A percentile compares a stretch with the other conserved stretches of the same genome.
Evolutionary conservation across 1,284 basidiomycete species (phyloP).

Genomic region (Mycosarcoma mackinlayi): DNA sequence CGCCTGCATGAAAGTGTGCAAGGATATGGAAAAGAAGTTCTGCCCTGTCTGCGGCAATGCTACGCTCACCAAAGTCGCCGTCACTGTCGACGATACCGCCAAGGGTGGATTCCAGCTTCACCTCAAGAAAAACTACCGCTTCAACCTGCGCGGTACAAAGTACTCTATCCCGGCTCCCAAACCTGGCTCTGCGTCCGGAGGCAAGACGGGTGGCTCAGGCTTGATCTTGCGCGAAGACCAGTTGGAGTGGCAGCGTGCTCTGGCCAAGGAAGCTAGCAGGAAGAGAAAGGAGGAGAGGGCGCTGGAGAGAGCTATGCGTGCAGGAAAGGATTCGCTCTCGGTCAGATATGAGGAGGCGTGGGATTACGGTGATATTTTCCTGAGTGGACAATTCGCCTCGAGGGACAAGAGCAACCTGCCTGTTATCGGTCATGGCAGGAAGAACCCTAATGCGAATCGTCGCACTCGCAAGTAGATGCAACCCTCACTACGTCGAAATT

Average conservation of each 20-base stretch:
- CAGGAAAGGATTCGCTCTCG: constrained; percentile 60
- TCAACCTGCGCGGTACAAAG: constrained; percentile 88
- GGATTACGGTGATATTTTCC: constrained; percentile 61
- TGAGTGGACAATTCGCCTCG: constrained; percentile 41
- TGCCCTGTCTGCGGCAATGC: constrained; percentile 97
- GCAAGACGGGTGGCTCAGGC: constrained; percentile 53
- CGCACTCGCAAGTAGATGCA: constrained; percentile 35
- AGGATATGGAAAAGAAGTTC: constrained; percentile 93
- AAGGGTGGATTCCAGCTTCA: constrained; percentile 60
- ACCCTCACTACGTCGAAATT: neutral
- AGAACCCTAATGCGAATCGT: constrained; percentile 63
- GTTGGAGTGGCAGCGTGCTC: constrained; percentile 64
- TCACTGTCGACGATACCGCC: constrained; percentile 72
- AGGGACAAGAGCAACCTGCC: constrained; percentile 52
- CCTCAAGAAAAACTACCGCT: constrained; percentile 77
- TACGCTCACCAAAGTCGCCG: constrained; percentile 88
- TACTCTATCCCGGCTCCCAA: constrained; percentile 94
- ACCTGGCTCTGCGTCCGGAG: constrained; percentile 72
- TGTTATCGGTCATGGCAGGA: constrained; percentile 63
- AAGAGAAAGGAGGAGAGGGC: constrained; percentile 59
- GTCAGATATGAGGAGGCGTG: constrained; percentile 65
- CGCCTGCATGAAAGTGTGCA: constrained; percentile 98
- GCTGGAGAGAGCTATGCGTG: constrained; percentile 48
- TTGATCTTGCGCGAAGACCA: constrained; percentile 65
- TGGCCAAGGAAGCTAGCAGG: constrained; percentile 54